Base-by-base conservation (phyloP, 2,329 filamentous ascomycete genomes). In the Alternaria arborescens region DNA sequence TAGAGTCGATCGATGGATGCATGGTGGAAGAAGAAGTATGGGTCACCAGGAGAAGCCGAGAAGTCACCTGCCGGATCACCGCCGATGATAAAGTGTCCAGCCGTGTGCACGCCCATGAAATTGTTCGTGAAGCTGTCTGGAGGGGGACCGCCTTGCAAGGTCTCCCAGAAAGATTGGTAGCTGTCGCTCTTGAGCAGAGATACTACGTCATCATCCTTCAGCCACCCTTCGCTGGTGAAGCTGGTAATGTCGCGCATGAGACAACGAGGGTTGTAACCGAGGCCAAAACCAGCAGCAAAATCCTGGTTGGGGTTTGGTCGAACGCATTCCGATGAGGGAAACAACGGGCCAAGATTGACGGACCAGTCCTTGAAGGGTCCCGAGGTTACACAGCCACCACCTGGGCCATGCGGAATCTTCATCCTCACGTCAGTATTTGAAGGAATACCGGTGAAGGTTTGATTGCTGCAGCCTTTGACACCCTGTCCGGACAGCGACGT, bases 331-430 rank as follows among this genome's bases (percentile, higher is more conserved):
- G 42, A 43, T 5, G 72, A 77, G 22, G 78, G 73, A 6, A 73
- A 71, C 40, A 85, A 79, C 0, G 85, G 85, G 0, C 85, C 85
- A 0, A 83, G 73, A 50, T 80, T 80, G 18, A 82, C 77, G 4
- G 66, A 54, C 66, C 68, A 74, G 53, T 84, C 77, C 62, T 77
- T 80, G 74, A 86, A 86, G 0, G 84, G 84, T 0, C 84, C 84
- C 0, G 76, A 78, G 11, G 72, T 75, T 7, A 88, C 78, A 67
- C 85, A 87, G 5, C 85, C 86, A 42, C 85, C 85, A 20, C 85
- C 85, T 0, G 79, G 77, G 20, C 84, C 86, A 2, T 81, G 80
- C 0, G 82, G 84, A 24, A 83, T 73, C 36, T 67, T 73, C n/a
- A n/a, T n/a, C n/a, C n/a, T n/a, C n/a, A n/a, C n/a, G n/a, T n/a